Percentiles rank a stretch among this genome's conserved stretches.
phyloP scores from a whole-genome alignment of 208 protist genomes.

The Leishmania tarentolae region DNA sequence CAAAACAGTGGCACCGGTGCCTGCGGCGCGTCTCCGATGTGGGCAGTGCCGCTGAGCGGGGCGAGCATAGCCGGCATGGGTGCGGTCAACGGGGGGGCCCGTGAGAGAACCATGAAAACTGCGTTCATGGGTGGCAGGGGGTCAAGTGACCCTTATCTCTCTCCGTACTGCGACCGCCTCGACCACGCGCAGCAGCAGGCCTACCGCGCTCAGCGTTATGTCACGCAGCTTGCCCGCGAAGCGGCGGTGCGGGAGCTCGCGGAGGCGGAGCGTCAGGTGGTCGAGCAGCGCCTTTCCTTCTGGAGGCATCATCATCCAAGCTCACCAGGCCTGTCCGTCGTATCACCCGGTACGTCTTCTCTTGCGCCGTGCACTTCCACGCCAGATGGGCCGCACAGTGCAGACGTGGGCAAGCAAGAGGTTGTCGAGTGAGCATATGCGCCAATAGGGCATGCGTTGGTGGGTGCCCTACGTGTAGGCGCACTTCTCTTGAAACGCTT shows the following conservation, averaged over 20 bases:
- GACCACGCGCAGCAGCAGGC: slow-evolving; percentile 32
- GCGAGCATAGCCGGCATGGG: neutral
- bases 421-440: neutral
- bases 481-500: neutral
- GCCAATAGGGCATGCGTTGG: neutral
- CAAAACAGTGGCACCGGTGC: neutral
- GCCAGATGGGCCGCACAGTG: neutral
- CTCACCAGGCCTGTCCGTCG: neutral
- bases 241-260: slow-evolving; percentile 54
- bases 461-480: neutral
- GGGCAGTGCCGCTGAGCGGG: slow-evolving; percentile 2
- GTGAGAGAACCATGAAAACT: neutral
- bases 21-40: neutral
- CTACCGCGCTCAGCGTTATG: slow-evolving; percentile 23
- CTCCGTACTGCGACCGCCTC: slow-evolving; percentile 20
- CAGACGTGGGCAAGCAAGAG: neutral
- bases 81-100: neutral
- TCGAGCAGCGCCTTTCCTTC: slow-evolving; percentile 39
- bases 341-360: neutral
- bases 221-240: slow-evolving; percentile 44
- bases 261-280: slow-evolving; percentile 34
- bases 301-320: neutral
- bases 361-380: neutral
- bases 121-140: neutral
- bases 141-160: neutral